These are phyloP conservation scores for Blumeria graminis DNA, from an alignment of 2,329 filamentous ascomycete species.

Conservation along the genomic window DNA sequence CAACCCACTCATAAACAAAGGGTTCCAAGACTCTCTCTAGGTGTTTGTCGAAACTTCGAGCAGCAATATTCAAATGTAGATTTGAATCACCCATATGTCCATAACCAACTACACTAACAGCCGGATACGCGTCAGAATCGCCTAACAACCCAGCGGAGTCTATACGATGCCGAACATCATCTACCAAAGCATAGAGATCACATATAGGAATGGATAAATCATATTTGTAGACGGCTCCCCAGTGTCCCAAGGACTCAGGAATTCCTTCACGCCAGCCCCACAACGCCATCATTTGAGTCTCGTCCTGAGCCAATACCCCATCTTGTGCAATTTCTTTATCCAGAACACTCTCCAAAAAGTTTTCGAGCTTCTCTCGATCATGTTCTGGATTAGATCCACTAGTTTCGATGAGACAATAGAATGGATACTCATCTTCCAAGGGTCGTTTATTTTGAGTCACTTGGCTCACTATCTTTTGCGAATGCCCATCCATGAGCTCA, in stretches of 20 bases:
- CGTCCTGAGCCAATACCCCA: conserved; percentile 78
- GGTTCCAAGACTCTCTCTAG: conserved; percentile 80
- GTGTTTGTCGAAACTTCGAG: conserved; percentile 58
- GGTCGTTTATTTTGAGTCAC: conserved; percentile 59
- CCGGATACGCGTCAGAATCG: conserved; percentile 49
- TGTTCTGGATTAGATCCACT: conserved; percentile 87
- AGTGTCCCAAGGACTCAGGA: conserved; percentile 67
- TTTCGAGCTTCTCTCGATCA: conserved; percentile 73
- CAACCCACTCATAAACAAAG: conserved; percentile 94
- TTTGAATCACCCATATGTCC: conserved; percentile 97
- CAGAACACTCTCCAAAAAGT: conserved; percentile 84
- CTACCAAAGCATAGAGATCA: conserved; percentile 72
- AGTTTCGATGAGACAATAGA: conserved; percentile 93
- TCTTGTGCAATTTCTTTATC: conserved; percentile 64
- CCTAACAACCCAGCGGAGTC: conserved; percentile 52
- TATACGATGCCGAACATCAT: conserved; percentile 55
- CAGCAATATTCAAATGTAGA: conserved; percentile 74
- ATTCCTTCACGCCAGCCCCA: conserved; percentile 92
- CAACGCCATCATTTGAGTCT: conserved; percentile 63
- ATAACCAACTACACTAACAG: conserved; percentile 80
- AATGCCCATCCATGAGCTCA: conserved; percentile 80
- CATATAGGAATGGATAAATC: conserved; percentile 81
- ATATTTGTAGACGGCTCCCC: conserved; percentile 95
- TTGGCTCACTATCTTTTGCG: conserved; percentile 50
- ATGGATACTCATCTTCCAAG: conserved; percentile 62